These are phyloP conservation scores for Fonsecaea nubica DNA, from an alignment of 2,329 filamentous ascomycete genomes.

Conservation along the genomic window DNA sequence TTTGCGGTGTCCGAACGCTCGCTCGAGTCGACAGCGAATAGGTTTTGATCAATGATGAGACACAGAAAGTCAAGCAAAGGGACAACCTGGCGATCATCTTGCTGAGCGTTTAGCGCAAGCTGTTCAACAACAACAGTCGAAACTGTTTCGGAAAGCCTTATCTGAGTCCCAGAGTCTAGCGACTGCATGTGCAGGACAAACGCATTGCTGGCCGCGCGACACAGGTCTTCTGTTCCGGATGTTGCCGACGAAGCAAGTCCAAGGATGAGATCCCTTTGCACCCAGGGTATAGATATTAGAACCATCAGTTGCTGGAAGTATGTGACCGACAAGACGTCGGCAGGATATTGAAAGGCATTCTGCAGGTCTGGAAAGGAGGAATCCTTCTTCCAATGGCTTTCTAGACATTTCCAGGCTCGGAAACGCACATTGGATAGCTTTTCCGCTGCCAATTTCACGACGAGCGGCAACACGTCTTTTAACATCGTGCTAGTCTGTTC, in stretches of 20 bases:
- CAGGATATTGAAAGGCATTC: constrained; percentile 50
- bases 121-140: constrained; percentile 62
- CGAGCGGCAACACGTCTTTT: constrained; percentile 42
- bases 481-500: constrained; percentile 9
- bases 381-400: constrained; percentile 46
- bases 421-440: constrained; percentile 86
- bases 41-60: constrained; percentile 73
- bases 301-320: constrained; percentile 53
- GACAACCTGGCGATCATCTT: constrained; percentile 72
- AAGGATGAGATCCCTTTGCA: constrained; percentile 49
- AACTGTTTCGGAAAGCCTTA: constrained; percentile 42
- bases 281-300: constrained; percentile 47
- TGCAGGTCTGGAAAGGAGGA: constrained; percentile 7
- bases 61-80: constrained; percentile 78
- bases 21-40: constrained; percentile 30
- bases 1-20: constrained; percentile 7
- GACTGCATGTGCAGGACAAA: constrained; percentile 44
- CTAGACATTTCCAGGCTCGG: constrained; percentile 54
- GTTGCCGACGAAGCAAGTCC: constrained; percentile 55
- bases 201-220: constrained; percentile 51
- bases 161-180: constrained; percentile 17
- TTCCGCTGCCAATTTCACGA: constrained; percentile 78
- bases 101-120: constrained; percentile 57
- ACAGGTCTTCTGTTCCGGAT: constrained; percentile 53
- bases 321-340: constrained; percentile 51